A percentile compares a stretch with the other conserved stretches of the same genome.
phyloP scores from a whole-genome alignment of 108 stramenopile species.

The Nitzschia palea region DNA sequence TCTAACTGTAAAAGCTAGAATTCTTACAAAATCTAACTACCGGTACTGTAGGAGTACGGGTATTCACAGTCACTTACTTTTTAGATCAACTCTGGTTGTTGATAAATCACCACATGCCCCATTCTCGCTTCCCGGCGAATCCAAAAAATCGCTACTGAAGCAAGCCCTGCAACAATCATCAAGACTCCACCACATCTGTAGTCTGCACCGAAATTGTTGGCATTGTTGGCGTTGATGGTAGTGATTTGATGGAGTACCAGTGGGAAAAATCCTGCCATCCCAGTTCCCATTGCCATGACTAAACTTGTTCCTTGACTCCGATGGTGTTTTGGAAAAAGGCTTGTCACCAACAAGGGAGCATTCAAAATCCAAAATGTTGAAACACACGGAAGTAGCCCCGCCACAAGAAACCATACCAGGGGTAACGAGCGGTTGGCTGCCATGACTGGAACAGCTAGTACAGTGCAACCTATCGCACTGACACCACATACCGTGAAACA shows the following conservation, averaged over 20 bases:
- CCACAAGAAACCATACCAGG: conserved; percentile 6
- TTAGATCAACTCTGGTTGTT: conserved; percentile 21
- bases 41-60: not conserved
- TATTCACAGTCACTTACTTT: no score
- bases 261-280: conserved; percentile 11
- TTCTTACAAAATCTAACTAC: not conserved
- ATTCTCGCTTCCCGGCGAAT: not conserved
- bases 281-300: conserved; percentile 9
- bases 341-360: conserved; percentile 15
- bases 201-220: not conserved
- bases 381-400: not conserved
- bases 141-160: conserved; percentile 12
- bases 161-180: conserved; percentile 3
- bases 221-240: no score
- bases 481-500: conserved; percentile 9
- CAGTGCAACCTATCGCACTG: conserved; percentile 6
- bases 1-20: not conserved
- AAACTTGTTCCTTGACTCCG: conserved; percentile 15
- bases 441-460: conserved; percentile 13
- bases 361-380: conserved; percentile 26
- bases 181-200: conserved; percentile 7
- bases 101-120: conserved; percentile 5
- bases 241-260: not conserved
- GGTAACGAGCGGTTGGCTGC: not conserved
- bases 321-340: not conserved